A percentile compares a stretch with the other conserved stretches of the same genome.
Conservation (phyloP, 2,329 filamentous ascomycete genomes). For the Tolypocladium album region DNA sequence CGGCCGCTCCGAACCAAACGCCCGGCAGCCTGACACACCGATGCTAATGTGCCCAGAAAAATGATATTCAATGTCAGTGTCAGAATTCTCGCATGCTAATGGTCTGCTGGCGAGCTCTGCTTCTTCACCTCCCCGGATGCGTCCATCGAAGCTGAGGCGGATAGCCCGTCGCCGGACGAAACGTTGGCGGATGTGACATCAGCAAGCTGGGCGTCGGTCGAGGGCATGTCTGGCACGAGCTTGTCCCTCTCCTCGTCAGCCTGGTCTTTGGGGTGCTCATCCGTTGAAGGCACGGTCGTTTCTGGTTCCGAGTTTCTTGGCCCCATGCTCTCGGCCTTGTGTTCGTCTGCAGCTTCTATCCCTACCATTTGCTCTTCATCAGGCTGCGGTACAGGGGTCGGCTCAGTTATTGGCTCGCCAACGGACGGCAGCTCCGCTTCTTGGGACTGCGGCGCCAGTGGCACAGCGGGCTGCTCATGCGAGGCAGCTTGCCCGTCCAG, state of each 20-base stretch:
- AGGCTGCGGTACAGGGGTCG: not conserved
- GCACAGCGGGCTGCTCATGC: not conserved
- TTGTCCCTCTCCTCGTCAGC: not conserved
- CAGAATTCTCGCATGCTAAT: not conserved
- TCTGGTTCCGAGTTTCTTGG: not conserved
- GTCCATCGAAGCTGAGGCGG: not conserved
- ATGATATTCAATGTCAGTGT: no score
- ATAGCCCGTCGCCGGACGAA: not conserved
- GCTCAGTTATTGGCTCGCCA: slow-evolving; percentile 5
- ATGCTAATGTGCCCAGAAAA: not conserved
- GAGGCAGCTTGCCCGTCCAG: slow-evolving; percentile 26
- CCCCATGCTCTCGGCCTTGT: not conserved
- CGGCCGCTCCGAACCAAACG: not conserved
- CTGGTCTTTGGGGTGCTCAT: not conserved
- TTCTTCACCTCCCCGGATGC: not conserved
- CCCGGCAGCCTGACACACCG: not conserved
- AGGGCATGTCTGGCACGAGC: not conserved
- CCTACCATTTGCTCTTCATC: not conserved
- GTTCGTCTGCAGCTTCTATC: not conserved
- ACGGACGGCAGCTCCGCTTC: slow-evolving; percentile 2
- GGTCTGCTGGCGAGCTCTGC: not conserved
- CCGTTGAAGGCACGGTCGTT: not conserved
- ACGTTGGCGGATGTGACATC: not conserved
- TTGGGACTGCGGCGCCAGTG: not conserved
- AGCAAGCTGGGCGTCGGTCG: not conserved